These are phyloP conservation scores for Meyerozyma sp. DNA, from an alignment of 1,139 yeast genomes.

Conservation along the genomic window DNA sequence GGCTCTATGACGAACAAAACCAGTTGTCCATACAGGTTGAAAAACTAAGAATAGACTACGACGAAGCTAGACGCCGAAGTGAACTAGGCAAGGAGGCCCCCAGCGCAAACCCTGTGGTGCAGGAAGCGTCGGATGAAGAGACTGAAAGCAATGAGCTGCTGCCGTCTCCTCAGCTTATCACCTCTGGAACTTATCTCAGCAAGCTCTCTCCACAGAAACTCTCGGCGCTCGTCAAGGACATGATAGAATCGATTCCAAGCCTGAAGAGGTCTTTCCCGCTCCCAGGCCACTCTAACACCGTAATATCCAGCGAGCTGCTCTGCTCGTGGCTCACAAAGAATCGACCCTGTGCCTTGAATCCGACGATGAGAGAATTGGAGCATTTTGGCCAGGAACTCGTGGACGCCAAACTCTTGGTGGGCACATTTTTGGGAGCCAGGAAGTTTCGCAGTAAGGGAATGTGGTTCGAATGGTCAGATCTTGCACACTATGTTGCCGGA, in stretches of 20 bases:
- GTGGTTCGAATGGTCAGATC: constrained; percentile 47
- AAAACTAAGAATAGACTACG: constrained; percentile 24
- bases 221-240: constrained; percentile 16
- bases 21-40: constrained; percentile 21
- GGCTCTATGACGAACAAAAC: constrained; percentile 25
- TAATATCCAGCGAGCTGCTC: constrained; percentile 36
- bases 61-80: constrained; percentile 16
- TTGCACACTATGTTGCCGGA: constrained; percentile 20
- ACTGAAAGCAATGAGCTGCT: not conserved
- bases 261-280: constrained; percentile 31
- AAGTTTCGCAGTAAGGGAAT: constrained; percentile 40
- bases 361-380: constrained; percentile 35
- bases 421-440: constrained; percentile 28
- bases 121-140: constrained; percentile 7
- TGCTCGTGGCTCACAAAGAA: constrained; percentile 24
- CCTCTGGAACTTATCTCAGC: constrained; percentile 3
- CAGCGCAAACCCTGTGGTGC: constrained; percentile 7
- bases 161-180: constrained; percentile 3
- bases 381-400: constrained; percentile 38
- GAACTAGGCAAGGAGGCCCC: constrained; percentile 24
- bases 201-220: constrained; percentile 14
- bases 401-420: constrained; percentile 29
- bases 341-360: constrained; percentile 31
- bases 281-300: constrained; percentile 38
- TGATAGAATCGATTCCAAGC: constrained; percentile 23